Base-by-base conservation (phyloP, 305 asterid genomes). In the Caryopteris hybrid region DNA sequence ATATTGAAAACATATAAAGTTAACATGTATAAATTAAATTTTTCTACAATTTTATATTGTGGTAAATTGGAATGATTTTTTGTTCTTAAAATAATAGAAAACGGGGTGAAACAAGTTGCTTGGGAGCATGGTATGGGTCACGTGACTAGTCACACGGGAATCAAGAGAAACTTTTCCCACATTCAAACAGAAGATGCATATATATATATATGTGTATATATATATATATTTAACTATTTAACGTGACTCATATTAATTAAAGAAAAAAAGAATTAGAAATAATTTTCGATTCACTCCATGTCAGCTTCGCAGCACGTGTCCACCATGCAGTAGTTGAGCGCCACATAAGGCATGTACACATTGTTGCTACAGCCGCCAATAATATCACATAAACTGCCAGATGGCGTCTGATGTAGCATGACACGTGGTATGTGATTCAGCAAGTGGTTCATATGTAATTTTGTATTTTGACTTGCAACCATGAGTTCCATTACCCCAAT, bases 121-220 rank as follows among this genome's bases (percentile, higher is more conserved):
- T 2, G 50, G 3, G 0, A 1, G 27, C 20, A 6, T 14, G 20
- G 34, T 11, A 31, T 63, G 46, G 42, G 57, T 56, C 64, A 67
- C 64, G 72, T 67, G 72, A 67, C 45, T 27, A 6, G n/a, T 27
- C 36, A 54, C 72, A 67, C 65, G 56, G 56, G 72, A 67, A 67
- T 67, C 72, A 42, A 42, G 72, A 42, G 54, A 17, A 23, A 17
- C n/a, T 42, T 67, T n/a, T 29, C 47, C 22, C 36, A 41, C 5
- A 18, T 55, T 42, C 57, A 67, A 55, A 55, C 42, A n/a, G 45
- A 18, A 18, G 8, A 0, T 1, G 27, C 8, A 23, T 11, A 42
- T 39, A n/a, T n/a, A n/a, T n/a, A n/a, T n/a, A n/a, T n/a, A n/a
- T n/a, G n/a, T n/a, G n/a, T n/a, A n/a, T n/a, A n/a, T n/a, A n/a